A percentile compares a stretch with the other conserved stretches of the same genome.
These are phyloP conservation scores for Stentor roeselii DNA, from an alignment of 73 alveolate species.

Conservation along the genomic window DNA sequence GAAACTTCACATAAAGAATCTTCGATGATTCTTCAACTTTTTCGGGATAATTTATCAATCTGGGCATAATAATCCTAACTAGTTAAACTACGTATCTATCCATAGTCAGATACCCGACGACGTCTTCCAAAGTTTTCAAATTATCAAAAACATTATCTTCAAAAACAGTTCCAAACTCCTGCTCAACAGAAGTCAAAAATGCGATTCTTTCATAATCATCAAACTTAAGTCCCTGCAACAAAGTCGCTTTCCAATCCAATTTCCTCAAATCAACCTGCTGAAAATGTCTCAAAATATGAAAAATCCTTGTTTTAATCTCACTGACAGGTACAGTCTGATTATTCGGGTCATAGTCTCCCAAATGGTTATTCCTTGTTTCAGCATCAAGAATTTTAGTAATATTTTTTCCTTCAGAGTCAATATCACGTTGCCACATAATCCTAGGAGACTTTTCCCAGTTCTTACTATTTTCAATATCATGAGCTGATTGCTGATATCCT, in stretches of 20 bases:
- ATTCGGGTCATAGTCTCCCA: constrained; percentile 11
- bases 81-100: constrained; percentile 16
- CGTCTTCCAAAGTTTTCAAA: constrained; percentile 54
- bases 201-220: constrained; percentile 71
- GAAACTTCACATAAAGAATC: constrained; percentile 87
- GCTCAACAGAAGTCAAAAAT: constrained; percentile 70
- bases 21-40: constrained; percentile 73
- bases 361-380: neutral
- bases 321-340: neutral
- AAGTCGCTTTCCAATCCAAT: constrained; percentile 56
- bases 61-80: constrained; percentile 41
- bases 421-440: neutral
- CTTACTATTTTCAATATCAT: neutral
- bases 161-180: constrained; percentile 69
- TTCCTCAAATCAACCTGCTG: constrained; percentile 48
- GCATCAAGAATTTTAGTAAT: neutral
- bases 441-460: neutral
- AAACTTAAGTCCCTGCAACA: constrained; percentile 49
- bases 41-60: constrained; percentile 79
- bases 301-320: constrained; percentile 39
- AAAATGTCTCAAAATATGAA: constrained; percentile 36
- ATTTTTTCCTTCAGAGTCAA: neutral
- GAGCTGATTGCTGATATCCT: constrained; percentile 1
- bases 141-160: constrained; percentile 78
- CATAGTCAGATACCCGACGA: constrained; percentile 25